phyloP scores from a whole-genome alignment of 805 yeast species.

The Teunomyces kruisii region DNA sequence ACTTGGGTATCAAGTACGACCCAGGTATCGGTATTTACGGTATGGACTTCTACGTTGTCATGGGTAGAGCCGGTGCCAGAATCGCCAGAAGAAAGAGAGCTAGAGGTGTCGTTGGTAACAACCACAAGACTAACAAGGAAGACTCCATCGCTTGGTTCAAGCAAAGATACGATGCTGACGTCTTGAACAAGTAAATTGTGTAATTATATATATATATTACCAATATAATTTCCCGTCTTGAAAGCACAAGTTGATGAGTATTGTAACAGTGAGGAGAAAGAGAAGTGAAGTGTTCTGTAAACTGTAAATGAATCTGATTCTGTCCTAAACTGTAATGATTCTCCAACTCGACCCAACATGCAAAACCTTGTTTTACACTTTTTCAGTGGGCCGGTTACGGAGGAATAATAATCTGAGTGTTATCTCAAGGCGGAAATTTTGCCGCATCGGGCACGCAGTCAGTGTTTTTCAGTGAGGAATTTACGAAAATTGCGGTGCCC shows the following conservation, averaged over 20 bases:
- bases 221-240: neutral
- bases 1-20: conserved; percentile 99
- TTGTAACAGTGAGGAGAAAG: neutral
- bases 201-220: neutral
- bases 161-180: conserved; percentile 99
- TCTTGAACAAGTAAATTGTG: conserved; percentile 66
- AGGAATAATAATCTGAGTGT: too few relatives aligned
- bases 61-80: conserved; percentile 99
- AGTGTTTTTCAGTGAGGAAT: too few relatives aligned
- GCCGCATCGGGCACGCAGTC: too few relatives aligned
- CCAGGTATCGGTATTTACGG: conserved; percentile 99
- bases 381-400: too few relatives aligned
- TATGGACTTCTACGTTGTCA: conserved; percentile 99
- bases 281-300: neutral
- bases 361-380: too few relatives aligned
- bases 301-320: too few relatives aligned
- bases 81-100: conserved; percentile 98
- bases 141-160: conserved; percentile 98
- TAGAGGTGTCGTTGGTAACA: conserved; percentile 82
- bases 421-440: too few relatives aligned
- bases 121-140: conserved; percentile 88
- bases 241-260: neutral
- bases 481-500: neutral
- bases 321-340: too few relatives aligned
- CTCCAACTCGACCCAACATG: too few relatives aligned